These are phyloP conservation scores for Capsicum chinense DNA, from an alignment of 257 asterid genomes.

Conservation along the genomic window DNA sequence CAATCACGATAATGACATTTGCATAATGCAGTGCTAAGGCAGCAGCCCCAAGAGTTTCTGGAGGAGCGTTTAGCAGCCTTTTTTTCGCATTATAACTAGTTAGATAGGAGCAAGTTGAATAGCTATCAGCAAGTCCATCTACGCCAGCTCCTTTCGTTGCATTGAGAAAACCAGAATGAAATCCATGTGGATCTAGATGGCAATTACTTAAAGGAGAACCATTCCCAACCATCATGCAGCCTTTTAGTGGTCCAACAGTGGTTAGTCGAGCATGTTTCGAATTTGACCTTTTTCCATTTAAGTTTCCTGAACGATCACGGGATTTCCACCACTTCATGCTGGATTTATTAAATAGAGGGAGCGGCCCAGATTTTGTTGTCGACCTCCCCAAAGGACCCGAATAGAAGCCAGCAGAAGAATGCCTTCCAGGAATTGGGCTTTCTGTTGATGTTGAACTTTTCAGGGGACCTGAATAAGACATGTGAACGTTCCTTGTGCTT, in stretches of 20 bases:
- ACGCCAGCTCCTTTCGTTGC: slow-evolving; percentile 28
- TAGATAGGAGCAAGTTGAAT: slow-evolving; percentile 39
- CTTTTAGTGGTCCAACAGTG: slow-evolving; percentile 47
- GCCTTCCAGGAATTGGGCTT: slow-evolving; percentile 48
- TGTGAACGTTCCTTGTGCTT: slow-evolving; percentile 43
- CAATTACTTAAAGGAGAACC: slow-evolving; percentile 38
- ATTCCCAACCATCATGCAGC: slow-evolving; percentile 46
- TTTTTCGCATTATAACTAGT: slow-evolving; percentile 42
- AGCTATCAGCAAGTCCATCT: slow-evolving; percentile 34
- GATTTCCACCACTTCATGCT: slow-evolving; percentile 59
- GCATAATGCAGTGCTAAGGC: slow-evolving; percentile 91
- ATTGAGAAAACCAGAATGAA: slow-evolving; percentile 28
- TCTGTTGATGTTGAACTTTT: slow-evolving; percentile 49
- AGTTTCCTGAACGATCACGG: slow-evolving; percentile 52
- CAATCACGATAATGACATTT: slow-evolving; percentile 73
- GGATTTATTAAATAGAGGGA: slow-evolving; percentile 50
- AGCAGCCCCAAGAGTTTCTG: slow-evolving; percentile 78
- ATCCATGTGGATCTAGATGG: slow-evolving; percentile 35
- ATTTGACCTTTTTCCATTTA: slow-evolving; percentile 44
- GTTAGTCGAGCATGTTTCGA: slow-evolving; percentile 41
- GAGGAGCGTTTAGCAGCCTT: slow-evolving; percentile 65
- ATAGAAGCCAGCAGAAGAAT: slow-evolving; percentile 43
- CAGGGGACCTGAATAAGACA: slow-evolving; percentile 68
- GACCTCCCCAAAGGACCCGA: slow-evolving; percentile 72
- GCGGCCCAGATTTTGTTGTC: slow-evolving; percentile 54